A percentile compares a stretch with the other conserved stretches of the same genome.
Conservation (phyloP, 257 asterid species). For the Leptodermis oblonga region DNA sequence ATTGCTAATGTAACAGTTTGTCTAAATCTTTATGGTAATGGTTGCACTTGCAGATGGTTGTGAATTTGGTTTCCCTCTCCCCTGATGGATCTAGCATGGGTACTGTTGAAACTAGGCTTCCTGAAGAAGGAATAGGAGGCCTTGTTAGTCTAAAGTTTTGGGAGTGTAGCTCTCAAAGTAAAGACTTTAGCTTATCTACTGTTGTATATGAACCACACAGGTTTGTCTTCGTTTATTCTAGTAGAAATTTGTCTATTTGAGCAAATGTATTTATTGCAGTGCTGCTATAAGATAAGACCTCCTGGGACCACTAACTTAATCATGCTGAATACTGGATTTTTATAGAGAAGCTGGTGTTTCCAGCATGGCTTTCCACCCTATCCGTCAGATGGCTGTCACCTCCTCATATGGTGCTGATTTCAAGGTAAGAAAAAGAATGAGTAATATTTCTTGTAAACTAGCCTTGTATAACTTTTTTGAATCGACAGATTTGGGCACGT, state of each 20-base stretch:
- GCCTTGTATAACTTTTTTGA: constrained; percentile 15
- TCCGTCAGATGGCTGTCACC: constrained; percentile 69
- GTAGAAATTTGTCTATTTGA: neutral
- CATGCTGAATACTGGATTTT: constrained; percentile 16
- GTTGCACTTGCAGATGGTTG: constrained; percentile 52
- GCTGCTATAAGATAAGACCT: neutral
- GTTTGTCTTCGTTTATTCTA: constrained; percentile 30
- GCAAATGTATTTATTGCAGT: neutral
- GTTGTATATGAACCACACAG: constrained; percentile 98
- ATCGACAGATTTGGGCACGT: constrained; percentile 68
- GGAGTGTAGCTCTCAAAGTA: constrained; percentile 57
- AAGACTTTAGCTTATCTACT: constrained; percentile 72
- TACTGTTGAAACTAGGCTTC: constrained; percentile 82
- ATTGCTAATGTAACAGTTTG: neutral
- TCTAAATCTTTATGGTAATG: neutral
- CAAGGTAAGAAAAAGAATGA: constrained; percentile 49
- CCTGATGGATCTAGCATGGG: constrained; percentile 77
- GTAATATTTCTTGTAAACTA: constrained; percentile 4
- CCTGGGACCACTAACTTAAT: constrained; percentile 10
- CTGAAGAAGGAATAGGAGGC: constrained; percentile 96
- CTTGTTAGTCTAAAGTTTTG: constrained; percentile 84
- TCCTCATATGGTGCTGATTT: constrained; percentile 84
- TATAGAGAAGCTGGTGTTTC: constrained; percentile 68
- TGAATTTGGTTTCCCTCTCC: constrained; percentile 77
- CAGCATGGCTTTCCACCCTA: constrained; percentile 75